These are phyloP conservation scores for Penicillium sp. DNA, from an alignment of 2,329 filamentous ascomycete genomes.

Conservation along the genomic window DNA sequence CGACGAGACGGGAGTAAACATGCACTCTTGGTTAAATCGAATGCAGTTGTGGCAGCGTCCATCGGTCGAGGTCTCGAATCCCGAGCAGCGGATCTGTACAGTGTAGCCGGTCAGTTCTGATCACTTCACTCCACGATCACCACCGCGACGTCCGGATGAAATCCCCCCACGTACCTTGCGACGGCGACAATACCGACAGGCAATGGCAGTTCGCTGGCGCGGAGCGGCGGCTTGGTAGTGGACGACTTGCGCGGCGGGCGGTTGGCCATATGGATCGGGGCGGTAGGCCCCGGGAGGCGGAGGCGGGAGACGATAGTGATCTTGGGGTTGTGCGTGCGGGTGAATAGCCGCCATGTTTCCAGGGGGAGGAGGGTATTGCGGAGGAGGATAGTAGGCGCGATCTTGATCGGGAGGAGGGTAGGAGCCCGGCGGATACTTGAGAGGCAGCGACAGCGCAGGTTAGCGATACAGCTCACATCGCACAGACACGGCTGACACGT, in stretches of 20 bases:
- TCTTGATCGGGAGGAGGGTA: conserved; percentile 36
- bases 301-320: conserved; percentile 49
- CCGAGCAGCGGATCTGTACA: conserved; percentile 72
- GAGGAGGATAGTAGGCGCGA: conserved; percentile 39
- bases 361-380: conserved; percentile 28
- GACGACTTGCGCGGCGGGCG: conserved; percentile 34
- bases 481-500: not conserved
- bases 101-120: not conserved
- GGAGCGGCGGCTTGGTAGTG: conserved; percentile 53
- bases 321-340: conserved; percentile 45
- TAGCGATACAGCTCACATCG: conserved; percentile 16
- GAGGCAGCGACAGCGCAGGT: conserved; percentile 5
- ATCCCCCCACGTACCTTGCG: conserved; percentile 49
- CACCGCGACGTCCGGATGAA: not conserved
- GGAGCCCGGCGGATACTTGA: conserved; percentile 37
- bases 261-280: conserved; percentile 46
- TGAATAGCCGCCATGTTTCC: conserved; percentile 49
- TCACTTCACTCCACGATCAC: too few species aligned
- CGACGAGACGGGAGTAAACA: conserved; percentile 76
- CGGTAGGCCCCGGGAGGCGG: conserved; percentile 49
- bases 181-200: conserved; percentile 56
- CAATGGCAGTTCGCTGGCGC: conserved; percentile 56
- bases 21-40: conserved; percentile 75
- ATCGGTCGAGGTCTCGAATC: conserved; percentile 72
- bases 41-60: conserved; percentile 74